A percentile compares a stretch with the other conserved stretches of the same genome.
Evolutionary conservation across 768 basidiomycete genomes (phyloP).

Genomic region (Mycena latifolia): DNA sequence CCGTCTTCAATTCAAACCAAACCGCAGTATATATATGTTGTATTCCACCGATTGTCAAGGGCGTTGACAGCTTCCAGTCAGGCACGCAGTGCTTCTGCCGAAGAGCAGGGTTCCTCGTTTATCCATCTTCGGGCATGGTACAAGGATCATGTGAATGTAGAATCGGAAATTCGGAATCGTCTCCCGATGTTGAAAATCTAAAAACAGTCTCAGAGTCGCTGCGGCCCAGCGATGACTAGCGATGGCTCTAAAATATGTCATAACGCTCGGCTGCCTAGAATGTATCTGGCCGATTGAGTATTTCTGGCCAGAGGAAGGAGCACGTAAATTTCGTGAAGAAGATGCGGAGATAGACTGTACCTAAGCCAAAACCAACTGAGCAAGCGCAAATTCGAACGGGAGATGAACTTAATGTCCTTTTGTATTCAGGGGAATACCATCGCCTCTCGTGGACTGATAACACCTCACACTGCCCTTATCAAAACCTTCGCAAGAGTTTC

Average conservation of each 20-base stretch:
- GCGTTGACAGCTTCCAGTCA: constrained; percentile 15
- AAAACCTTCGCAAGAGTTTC: background rate
- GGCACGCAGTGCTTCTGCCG: constrained; percentile 3
- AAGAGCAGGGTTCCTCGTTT: background rate
- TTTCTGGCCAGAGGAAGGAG: background rate
- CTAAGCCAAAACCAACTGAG: too few relatives aligned
- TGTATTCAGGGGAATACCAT: too few relatives aligned
- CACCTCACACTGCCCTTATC: background rate
- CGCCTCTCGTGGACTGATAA: background rate
- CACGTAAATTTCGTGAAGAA: too few relatives aligned
- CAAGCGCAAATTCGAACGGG: too few relatives aligned
- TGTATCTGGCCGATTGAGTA: constrained; percentile 19
- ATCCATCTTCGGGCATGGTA: background rate
- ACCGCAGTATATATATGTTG: background rate
- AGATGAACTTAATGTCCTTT: too few relatives aligned
- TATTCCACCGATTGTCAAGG: background rate
- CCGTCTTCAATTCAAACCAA: background rate
- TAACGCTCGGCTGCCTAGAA: constrained; percentile 14
- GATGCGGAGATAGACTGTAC: too few relatives aligned
- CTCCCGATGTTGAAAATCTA: too few relatives aligned
- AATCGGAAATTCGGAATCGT: too few relatives aligned
- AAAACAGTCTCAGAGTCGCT: too few relatives aligned
- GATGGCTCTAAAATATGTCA: too few relatives aligned
- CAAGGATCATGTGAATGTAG: background rate
- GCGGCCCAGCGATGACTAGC: too few relatives aligned